These are phyloP conservation scores for Fomitopsis betulina DNA, from an alignment of 1,284 basidiomycete genomes.

Conservation along the genomic window DNA sequence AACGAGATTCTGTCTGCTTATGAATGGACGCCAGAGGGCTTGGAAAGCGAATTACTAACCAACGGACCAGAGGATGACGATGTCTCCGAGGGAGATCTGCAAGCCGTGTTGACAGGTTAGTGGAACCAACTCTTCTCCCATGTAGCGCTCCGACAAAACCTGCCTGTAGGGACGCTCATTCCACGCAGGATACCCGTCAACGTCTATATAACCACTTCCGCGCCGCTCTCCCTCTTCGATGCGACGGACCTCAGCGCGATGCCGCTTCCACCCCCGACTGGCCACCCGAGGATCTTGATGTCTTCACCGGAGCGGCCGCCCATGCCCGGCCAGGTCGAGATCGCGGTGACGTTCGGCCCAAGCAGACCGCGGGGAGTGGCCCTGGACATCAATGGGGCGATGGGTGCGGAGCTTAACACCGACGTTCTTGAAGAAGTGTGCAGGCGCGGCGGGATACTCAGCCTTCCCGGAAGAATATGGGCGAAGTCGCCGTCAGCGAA, in stretches of 20 bases:
- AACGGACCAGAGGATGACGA: constrained; percentile 24
- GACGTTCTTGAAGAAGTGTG: constrained; percentile 48
- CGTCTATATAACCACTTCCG: constrained; percentile 34
- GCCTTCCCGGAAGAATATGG: constrained; percentile 36
- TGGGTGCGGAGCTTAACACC: constrained; percentile 47
- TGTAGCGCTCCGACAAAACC: background rate
- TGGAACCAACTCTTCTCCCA: background rate
- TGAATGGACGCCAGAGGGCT: constrained; percentile 54
- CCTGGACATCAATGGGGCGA: constrained; percentile 51
- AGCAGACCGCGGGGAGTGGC: constrained; percentile 44
- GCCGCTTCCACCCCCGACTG: constrained; percentile 26
- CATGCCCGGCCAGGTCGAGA: constrained; percentile 55
- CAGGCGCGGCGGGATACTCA: constrained; percentile 31
- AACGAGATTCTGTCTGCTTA: constrained; percentile 58
- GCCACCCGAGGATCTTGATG: constrained; percentile 40
- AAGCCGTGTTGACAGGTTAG: constrained; percentile 50
- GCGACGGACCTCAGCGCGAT: constrained; percentile 32
- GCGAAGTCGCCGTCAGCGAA: constrained; percentile 19
- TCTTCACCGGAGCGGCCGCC: constrained; percentile 56
- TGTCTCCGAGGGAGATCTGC: constrained; percentile 48
- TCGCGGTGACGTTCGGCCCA: constrained; percentile 49
- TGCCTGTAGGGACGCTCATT: constrained; percentile 38
- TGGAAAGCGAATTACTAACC: constrained; percentile 16
- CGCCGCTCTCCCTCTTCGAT: constrained; percentile 40
- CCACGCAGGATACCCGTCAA: constrained; percentile 62